phyloP scores from a whole-genome alignment of 2,329 filamentous ascomycete species.

The Claviceps monticola region DNA sequence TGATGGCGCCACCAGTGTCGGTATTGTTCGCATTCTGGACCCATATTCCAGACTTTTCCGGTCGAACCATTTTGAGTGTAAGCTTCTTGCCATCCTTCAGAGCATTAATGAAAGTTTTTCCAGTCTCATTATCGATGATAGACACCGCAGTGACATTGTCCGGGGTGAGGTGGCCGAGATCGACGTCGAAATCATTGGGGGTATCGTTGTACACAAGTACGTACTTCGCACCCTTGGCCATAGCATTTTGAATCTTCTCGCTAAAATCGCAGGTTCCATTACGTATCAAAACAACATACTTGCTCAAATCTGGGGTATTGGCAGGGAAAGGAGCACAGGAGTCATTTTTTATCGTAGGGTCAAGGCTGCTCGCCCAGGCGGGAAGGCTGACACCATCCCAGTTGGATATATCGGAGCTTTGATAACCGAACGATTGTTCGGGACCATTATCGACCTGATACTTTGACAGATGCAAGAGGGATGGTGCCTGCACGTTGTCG shows the following conservation, averaged over 20 bases:
- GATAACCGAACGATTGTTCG: slow-evolving; percentile 27
- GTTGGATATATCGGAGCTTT: slow-evolving; percentile 23
- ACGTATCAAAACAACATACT: slow-evolving; percentile 44
- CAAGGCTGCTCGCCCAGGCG: slow-evolving; percentile 34
- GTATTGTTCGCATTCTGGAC: slow-evolving; percentile 17
- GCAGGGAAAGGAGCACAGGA: slow-evolving; percentile 38
- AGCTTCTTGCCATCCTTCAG: slow-evolving; percentile 31
- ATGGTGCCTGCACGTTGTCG: slow-evolving; percentile 30
- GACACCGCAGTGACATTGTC: slow-evolving; percentile 21
- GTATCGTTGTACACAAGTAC: slow-evolving; percentile 48
- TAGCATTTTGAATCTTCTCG: slow-evolving; percentile 38
- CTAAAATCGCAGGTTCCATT: slow-evolving; percentile 43
- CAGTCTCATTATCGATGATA: slow-evolving; percentile 28
- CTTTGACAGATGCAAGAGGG: slow-evolving; percentile 25
- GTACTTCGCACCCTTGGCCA: slow-evolving; percentile 42
- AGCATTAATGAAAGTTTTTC: slow-evolving; percentile 28
- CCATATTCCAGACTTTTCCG: slow-evolving; percentile 12
- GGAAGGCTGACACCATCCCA: slow-evolving; percentile 34
- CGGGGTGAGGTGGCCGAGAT: slow-evolving; percentile 5
- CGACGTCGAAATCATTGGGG: slow-evolving; percentile 20
- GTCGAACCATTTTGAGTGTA: slow-evolving; percentile 26
- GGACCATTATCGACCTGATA: slow-evolving; percentile 25
- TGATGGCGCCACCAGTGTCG: slow-evolving; percentile 35
- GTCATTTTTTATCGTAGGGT: slow-evolving; percentile 33
- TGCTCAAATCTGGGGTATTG: slow-evolving; percentile 41